phyloP scores from a whole-genome alignment of 495 filamentous ascomycete genomes.

The Neurospora tetraspora region DNA sequence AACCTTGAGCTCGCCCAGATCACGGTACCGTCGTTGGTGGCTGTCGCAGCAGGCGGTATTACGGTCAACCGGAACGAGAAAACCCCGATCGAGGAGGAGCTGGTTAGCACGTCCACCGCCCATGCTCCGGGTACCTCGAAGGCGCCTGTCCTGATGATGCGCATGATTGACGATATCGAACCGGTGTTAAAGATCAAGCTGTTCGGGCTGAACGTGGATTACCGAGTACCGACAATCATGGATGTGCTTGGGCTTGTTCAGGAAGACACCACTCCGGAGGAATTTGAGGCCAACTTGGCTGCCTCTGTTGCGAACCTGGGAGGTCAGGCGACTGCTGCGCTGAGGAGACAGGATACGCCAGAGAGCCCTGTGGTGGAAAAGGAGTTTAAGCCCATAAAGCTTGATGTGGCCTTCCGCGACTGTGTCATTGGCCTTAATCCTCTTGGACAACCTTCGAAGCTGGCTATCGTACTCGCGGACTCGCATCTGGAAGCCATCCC shows the following conservation, averaged over 20 bases:
- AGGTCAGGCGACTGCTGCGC: constrained; percentile 41
- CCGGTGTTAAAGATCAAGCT: constrained; percentile 81
- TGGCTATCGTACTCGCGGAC: constrained; percentile 67
- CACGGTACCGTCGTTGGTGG: constrained; percentile 68
- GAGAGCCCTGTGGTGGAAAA: constrained; percentile 3
- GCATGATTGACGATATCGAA: constrained; percentile 91
- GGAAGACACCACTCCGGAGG: constrained; percentile 59
- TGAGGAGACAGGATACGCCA: constrained; percentile 19
- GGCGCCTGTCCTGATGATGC: constrained; percentile 46
- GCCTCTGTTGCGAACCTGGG: constrained; percentile 71
- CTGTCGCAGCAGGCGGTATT: constrained; percentile 56
- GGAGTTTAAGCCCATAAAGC: constrained; percentile 39
- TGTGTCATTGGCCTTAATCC: constrained; percentile 83
- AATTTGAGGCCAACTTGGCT: constrained; percentile 64
- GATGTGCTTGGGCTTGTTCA: constrained; percentile 55
- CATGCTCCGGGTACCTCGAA: constrained; percentile 27
- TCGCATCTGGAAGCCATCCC: constrained; percentile 54
- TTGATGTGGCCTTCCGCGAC: constrained; percentile 68
- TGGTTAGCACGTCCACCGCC: constrained; percentile 36
- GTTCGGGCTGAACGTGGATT: constrained; percentile 71
- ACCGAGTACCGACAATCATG: constrained; percentile 72
- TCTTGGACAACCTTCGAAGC: constrained; percentile 59
- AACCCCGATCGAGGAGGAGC: constrained; percentile 52
- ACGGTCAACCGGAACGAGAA: constrained; percentile 49
- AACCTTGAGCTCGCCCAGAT: constrained; percentile 74